Evolutionary conservation across 176 grass and related monocot genomes (phyloP).

Genomic region (Rhynchospora breviuscula): DNA sequence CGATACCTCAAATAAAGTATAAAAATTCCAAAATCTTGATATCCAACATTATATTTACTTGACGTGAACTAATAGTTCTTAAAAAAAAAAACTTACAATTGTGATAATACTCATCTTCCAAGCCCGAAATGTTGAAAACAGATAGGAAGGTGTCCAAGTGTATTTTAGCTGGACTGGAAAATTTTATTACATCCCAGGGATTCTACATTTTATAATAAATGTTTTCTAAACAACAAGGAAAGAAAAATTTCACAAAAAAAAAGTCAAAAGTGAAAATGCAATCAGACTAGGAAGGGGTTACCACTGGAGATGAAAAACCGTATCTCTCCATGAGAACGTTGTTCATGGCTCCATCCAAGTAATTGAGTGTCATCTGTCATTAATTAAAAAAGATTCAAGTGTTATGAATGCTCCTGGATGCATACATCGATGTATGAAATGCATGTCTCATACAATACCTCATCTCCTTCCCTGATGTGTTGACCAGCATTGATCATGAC

Average conservation of each 20-base stretch:
- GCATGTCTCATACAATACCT: constrained; percentile 42
- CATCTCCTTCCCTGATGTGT: constrained; percentile 73
- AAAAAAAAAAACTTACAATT: constrained; percentile 45
- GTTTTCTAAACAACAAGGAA: not conserved
- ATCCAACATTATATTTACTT: not conserved
- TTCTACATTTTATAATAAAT: constrained; percentile 48
- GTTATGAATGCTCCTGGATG: not conserved
- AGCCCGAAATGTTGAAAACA: constrained; percentile 80
- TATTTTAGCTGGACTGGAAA: constrained; percentile 61
- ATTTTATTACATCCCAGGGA: constrained; percentile 88
- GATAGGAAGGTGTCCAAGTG: constrained; percentile 89
- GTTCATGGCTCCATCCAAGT: constrained; percentile 66
- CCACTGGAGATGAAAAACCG: constrained; percentile 85
- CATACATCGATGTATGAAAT: not conserved
- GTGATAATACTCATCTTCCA: constrained; percentile 78
- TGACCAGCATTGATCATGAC: constrained; percentile 92
- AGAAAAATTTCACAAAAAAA: constrained; percentile 21
- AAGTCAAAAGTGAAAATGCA: not conserved
- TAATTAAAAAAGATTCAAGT: constrained; percentile 13
- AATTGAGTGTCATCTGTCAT: constrained; percentile 86
- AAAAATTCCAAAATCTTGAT: not conserved
- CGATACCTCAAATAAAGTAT: not conserved
- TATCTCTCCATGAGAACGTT: constrained; percentile 82
- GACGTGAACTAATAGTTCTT: not conserved
- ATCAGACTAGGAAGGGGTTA: constrained; percentile 34